Percentiles rank a stretch among this genome's conserved stretches.
These are phyloP conservation scores for Yamadazyma ubonensis DNA, from an alignment of 805 yeast species.

Conservation along the genomic window DNA sequence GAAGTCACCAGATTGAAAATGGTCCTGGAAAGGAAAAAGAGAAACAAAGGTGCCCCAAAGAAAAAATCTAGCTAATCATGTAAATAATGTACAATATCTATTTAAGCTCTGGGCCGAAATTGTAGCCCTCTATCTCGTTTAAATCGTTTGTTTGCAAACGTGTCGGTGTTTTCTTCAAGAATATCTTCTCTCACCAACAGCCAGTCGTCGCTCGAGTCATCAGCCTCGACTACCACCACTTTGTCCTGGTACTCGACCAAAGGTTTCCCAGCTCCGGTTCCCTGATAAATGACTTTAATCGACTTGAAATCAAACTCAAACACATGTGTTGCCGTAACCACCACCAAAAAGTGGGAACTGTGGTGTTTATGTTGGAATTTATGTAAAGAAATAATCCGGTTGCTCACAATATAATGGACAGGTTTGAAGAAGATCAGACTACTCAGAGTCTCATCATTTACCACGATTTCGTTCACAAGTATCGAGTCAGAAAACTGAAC, in stretches of 20 bases:
- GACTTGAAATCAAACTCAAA: constrained; percentile 6
- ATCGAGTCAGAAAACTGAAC: constrained; percentile 9
- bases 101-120: background rate
- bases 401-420: constrained; percentile 11
- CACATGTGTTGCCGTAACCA: constrained; percentile 4
- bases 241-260: background rate
- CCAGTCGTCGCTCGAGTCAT: constrained; percentile 2
- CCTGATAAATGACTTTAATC: constrained; percentile 1
- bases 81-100: constrained; percentile 1
- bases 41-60: constrained; percentile 88
- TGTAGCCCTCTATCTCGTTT: background rate
- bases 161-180: constrained; percentile 15
- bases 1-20: constrained; percentile 68
- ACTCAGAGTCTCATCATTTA: constrained; percentile 5
- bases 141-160: constrained; percentile 13
- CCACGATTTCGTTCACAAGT: constrained; percentile 9
- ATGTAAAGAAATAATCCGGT: constrained; percentile 3
- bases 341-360: no score
- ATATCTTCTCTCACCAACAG: constrained; percentile 3
- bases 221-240: background rate
- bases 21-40: constrained; percentile 67
- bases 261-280: background rate
- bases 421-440: constrained; percentile 12
- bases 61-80: constrained; percentile 40
- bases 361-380: background rate